Base-by-base conservation (phyloP, 1,139 yeast genomes). In the Scheffersomyces insectosa region DNA sequence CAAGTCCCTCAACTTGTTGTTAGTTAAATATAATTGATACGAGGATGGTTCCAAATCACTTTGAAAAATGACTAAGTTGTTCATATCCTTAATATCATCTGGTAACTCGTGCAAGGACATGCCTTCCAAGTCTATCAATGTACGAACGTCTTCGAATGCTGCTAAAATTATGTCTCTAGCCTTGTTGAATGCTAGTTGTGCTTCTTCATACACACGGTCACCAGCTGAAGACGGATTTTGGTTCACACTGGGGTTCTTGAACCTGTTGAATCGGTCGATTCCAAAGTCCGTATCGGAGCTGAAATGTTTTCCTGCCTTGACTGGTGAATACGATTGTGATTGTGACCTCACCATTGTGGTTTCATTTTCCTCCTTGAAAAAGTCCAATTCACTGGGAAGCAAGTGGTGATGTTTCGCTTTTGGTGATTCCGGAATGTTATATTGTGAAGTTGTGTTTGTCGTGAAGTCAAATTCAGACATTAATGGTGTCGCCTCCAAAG, bases 21-120 rank as follows among this genome's bases (percentile, higher is more conserved):
- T 68, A 3, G 78, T 64, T 7, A 83, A 70, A 53, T 75, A 79
- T 13, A 83, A 56, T 43, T 78, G 77, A 15, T 70, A 68, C 36
- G 65, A 62, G 7, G 70, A 56, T 11, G 69, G 68, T n/a, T 58
- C 57, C 3, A 57, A 50, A 3, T 65, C 69, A 11, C 48, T 43
- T 23, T 60, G 60, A 46, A 68, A 64, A 9, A 70, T 58, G 7
- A 79, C 78, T 50, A 80, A 62, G 43, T 79, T 70, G 48, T 70
- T 68, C 50, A 82, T 62, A 53, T 83, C 88, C 27, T 66, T 72
- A 40, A 82, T 68, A 42, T 80, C 84, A 37, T 70, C 75, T 0
- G 89, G 88, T 2, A 83, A 60, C 4, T 66, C 63, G 5, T 57
- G 60, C 36, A 82, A 57, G 0, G 66, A 68, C 51, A 76, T 54